Conservation (phyloP, 352 stramenopile genomes). For the Pythium aristosporum region DNA sequence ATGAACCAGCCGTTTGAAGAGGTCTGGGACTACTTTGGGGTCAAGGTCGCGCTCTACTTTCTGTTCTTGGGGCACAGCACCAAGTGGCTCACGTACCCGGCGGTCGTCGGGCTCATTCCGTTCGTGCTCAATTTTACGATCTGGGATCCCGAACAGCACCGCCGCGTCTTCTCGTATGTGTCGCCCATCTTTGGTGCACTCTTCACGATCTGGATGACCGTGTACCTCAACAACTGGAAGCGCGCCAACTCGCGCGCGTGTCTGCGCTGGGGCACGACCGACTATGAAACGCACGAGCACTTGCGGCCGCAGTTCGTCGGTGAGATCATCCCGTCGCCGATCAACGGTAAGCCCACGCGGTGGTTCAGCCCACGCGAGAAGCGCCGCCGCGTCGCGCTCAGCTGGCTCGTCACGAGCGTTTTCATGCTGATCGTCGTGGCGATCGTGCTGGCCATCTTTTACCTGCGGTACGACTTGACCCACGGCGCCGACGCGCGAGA, state of each 20-base stretch:
- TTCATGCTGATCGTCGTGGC: conserved; percentile 77
- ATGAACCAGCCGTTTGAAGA: conserved; percentile 82
- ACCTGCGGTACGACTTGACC: conserved; percentile 71
- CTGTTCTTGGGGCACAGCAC: conserved; percentile 96
- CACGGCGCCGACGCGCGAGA: conserved; percentile 56
- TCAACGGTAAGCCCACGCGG: conserved; percentile 63
- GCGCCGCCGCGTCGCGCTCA: conserved; percentile 71
- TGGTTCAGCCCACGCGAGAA: conserved; percentile 70
- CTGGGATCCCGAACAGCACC: conserved; percentile 36
- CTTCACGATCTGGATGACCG: conserved; percentile 89
- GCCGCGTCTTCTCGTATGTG: conserved; percentile 71
- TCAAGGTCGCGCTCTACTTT: conserved; percentile 97
- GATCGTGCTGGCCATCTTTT: conserved; percentile 76
- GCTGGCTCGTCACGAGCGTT: conserved; percentile 74
- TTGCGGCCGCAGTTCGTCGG: conserved; percentile 76
- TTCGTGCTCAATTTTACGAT: conserved; percentile 75
- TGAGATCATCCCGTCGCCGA: conserved; percentile 71
- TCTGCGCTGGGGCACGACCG: conserved; percentile 81
- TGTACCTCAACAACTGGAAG: conserved; percentile 92
- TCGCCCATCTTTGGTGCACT: conserved; percentile 80
- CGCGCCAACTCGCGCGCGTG: conserved; percentile 75
- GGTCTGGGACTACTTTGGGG: conserved; percentile 84
- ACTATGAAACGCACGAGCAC: conserved; percentile 67
- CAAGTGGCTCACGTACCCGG: conserved; percentile 94
- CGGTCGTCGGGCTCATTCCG: conserved; percentile 88